Percentiles rank a stretch among this genome's conserved stretches.
These are phyloP conservation scores for Pseudogymnoascus sp. DNA, from an alignment of 2,329 filamentous ascomycete species.

Conservation along the genomic window DNA sequence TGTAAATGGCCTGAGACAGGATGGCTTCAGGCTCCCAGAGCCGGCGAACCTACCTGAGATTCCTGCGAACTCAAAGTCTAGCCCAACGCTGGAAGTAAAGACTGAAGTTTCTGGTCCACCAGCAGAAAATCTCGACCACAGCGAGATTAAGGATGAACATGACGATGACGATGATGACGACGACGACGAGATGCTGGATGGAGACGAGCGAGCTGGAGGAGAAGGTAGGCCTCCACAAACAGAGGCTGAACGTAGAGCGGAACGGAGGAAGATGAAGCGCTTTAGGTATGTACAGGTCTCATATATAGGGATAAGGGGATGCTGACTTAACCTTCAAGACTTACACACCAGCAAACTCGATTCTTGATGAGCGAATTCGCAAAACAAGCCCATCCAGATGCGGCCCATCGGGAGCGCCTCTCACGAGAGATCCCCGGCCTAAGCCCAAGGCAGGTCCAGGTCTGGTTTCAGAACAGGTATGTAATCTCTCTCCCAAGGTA, in stretches of 20 bases:
- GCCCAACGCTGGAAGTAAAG: not conserved
- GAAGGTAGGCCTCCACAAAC: slow-evolving; percentile 36
- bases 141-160: not conserved
- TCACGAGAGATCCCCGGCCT: slow-evolving; percentile 86
- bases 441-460: slow-evolving; percentile 87
- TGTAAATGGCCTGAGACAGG: not conserved
- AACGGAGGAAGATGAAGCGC: slow-evolving; percentile 64
- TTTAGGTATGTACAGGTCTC: slow-evolving; percentile 53
- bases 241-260: slow-evolving; percentile 49
- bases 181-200: slow-evolving; percentile 50
- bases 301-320: slow-evolving; percentile 3
- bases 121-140: not conserved
- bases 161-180: slow-evolving; percentile 32
- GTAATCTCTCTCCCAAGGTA: slow-evolving; percentile 23
- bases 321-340: slow-evolving; percentile 40
- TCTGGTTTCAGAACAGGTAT: slow-evolving; percentile 98
- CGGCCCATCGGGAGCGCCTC: slow-evolving; percentile 77
- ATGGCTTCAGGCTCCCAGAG: not conserved
- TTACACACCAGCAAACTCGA: slow-evolving; percentile 94
- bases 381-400: slow-evolving; percentile 88
- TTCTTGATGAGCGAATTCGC: slow-evolving; percentile 97
- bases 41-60: not conserved
- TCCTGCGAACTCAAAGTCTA: not conserved
- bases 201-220: slow-evolving; percentile 36
- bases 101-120: not conserved